Base-by-base conservation (phyloP, 2,329 filamentous ascomycete genomes). In the Orbilia quercus region DNA sequence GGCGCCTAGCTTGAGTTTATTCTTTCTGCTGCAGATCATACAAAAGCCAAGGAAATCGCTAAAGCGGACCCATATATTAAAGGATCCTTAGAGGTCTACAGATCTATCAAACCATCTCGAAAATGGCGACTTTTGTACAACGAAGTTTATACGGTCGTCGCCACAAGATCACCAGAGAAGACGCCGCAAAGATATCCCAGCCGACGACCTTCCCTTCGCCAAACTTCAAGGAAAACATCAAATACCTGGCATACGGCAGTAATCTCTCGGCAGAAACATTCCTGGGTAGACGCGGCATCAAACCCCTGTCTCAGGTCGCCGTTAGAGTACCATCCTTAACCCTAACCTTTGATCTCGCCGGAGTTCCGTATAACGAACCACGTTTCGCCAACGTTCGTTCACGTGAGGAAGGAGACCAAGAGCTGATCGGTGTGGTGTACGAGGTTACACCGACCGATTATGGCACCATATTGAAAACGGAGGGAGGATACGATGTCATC, bases 341-440 rank as follows among this genome's bases (percentile, higher is more conserved):
- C 54, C 83, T 99, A 58, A 91, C 89, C 5, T 97, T 99, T 80
- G 90, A 95, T 79, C 86, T 98, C 0, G 87, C 92, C 0, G 94
- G 92, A 0, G 79, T 97, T 0, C 91, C 95, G 0, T 98, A 98
- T 82, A 79, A 82, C 11, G 95, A 98, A 81, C 94, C 95, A 0
- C 96, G 94, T 80, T 97, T 98, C 80, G 92, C 92, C 66, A 96
- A 96, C 78, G 90, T 89, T 1, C 86, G 85, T 14, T 84, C 84
- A 58, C 86, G 89, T 51, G 84, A 87, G 31, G 38, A 36, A 22
- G 54, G 48, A 14, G 83, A 88, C 75, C 93, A 92, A 78, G 91
- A 91, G 2, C 85, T 99, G 1, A 87, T 97, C 42, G 95, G 95
- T 22, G 92, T 96, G 14, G 95, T 98, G 2, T 99, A 99, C 82